phyloP scores from a whole-genome alignment of 2,329 filamentous ascomycete species.

The Colletotrichum cuscutae region DNA sequence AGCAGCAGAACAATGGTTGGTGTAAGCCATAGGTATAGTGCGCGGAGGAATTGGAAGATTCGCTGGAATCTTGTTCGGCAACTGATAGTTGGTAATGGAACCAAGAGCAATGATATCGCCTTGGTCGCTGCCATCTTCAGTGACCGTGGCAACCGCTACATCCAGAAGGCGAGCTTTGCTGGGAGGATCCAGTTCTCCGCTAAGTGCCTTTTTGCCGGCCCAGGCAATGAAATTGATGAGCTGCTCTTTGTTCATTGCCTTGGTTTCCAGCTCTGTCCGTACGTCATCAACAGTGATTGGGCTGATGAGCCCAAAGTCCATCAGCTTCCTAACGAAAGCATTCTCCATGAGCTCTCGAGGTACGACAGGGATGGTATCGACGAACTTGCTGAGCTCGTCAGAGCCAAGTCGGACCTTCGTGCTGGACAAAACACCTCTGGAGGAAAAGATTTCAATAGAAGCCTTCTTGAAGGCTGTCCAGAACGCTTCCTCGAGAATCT shows the following conservation, averaged over 20 bases:
- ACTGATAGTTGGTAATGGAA: slow-evolving; percentile 79
- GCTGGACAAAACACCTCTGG: slow-evolving; percentile 85
- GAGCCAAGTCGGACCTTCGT: slow-evolving; percentile 82
- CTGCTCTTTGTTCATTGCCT: slow-evolving; percentile 82
- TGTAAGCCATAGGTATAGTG: slow-evolving; percentile 88
- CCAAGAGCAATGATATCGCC: slow-evolving; percentile 82
- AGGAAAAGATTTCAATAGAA: slow-evolving; percentile 89
- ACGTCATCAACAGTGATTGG: slow-evolving; percentile 91
- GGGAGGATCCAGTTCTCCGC: slow-evolving; percentile 76
- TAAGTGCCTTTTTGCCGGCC: slow-evolving; percentile 77
- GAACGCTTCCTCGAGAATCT: slow-evolving; percentile 93
- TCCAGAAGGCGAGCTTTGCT: slow-evolving; percentile 79
- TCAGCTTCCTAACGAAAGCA: slow-evolving; percentile 83
- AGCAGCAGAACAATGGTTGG: slow-evolving; percentile 71
- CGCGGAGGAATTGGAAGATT: slow-evolving; percentile 82
- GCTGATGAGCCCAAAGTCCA: slow-evolving; percentile 86
- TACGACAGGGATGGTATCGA: slow-evolving; percentile 88
- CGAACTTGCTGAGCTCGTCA: slow-evolving; percentile 75
- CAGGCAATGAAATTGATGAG: slow-evolving; percentile 86
- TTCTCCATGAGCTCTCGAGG: slow-evolving; percentile 78
- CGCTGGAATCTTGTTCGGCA: slow-evolving; percentile 81
- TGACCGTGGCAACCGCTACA: slow-evolving; percentile 79
- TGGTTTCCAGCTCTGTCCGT: slow-evolving; percentile 81
- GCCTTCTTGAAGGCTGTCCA: slow-evolving; percentile 90
- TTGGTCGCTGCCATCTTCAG: slow-evolving; percentile 64